phyloP scores from a whole-genome alignment of 768 basidiomycete species.

The Dendrothele bispora region DNA sequence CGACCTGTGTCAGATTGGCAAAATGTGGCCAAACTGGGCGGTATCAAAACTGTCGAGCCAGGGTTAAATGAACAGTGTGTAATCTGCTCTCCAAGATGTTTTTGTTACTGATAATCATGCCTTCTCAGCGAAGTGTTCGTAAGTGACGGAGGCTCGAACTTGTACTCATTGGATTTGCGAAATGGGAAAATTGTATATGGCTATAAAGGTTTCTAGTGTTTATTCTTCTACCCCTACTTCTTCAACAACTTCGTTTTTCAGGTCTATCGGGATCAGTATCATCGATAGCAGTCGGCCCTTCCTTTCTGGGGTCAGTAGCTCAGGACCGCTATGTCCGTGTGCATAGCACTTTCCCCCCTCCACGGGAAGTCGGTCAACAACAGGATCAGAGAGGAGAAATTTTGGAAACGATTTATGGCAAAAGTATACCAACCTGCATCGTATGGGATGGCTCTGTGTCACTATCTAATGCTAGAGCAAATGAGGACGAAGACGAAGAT shows the following conservation, averaged over 20 bases:
- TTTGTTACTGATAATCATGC: slow-evolving; percentile 7
- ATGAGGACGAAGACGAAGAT: slow-evolving; percentile 50
- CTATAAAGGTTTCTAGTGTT: slow-evolving; percentile 67
- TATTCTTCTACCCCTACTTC: not conserved
- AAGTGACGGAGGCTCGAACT: slow-evolving; percentile 61
- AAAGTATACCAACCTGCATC: slow-evolving; percentile 59
- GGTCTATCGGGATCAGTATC: slow-evolving; percentile 72
- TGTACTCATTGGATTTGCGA: slow-evolving; percentile 69
- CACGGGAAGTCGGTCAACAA: slow-evolving; percentile 43
- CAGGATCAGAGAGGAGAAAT: slow-evolving; percentile 60
- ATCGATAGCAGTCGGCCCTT: slow-evolving; percentile 58
- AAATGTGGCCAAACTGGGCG: slow-evolving; percentile 57
- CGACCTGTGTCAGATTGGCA: slow-evolving; percentile 72
- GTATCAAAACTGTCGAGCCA: slow-evolving; percentile 56
- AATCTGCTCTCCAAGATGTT: not conserved
- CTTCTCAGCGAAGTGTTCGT: slow-evolving; percentile 63
- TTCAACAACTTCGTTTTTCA: slow-evolving; percentile 22
- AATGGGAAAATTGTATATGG: slow-evolving; percentile 63
- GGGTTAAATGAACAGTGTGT: slow-evolving; percentile 68
- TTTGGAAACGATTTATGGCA: slow-evolving; percentile 63
- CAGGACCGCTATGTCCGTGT: slow-evolving; percentile 72
- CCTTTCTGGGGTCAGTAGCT: slow-evolving; percentile 57
- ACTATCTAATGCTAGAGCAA: slow-evolving; percentile 11
- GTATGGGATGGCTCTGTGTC: slow-evolving; percentile 49
- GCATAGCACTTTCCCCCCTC: slow-evolving; percentile 60